Conservation (phyloP, 2,329 filamentous ascomycete genomes). For the Lomentospora prolificans region DNA sequence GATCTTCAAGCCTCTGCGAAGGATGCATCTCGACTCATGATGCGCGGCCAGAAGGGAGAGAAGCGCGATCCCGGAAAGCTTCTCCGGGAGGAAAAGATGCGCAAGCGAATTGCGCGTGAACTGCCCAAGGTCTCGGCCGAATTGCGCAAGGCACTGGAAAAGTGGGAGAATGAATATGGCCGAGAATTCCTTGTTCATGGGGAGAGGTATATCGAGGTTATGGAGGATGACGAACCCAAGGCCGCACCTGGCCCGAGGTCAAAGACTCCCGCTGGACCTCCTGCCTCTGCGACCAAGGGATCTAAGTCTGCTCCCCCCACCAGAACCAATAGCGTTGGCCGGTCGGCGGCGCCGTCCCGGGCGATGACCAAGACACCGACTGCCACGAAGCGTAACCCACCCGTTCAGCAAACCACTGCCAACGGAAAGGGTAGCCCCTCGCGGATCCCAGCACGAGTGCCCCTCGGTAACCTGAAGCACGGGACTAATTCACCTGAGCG, state of each 20-base stretch:
- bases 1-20: constrained; percentile 85
- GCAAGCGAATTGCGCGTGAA: constrained; percentile 93
- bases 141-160: constrained; percentile 69
- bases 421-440: constrained; percentile 43
- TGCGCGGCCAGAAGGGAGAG: constrained; percentile 85
- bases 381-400: constrained; percentile 11
- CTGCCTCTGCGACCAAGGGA: constrained; percentile 33
- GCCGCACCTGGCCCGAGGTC: constrained; percentile 50
- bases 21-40: constrained; percentile 87
- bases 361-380: constrained; percentile 46
- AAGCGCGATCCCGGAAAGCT: constrained; percentile 90
- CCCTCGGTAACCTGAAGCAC: constrained; percentile 58
- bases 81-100: constrained; percentile 94
- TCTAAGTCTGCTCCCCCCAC: constrained; percentile 7
- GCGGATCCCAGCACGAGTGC: constrained; percentile 60
- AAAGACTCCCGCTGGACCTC: constrained; percentile 63
- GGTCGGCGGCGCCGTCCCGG: constrained; percentile 26
- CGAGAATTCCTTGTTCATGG: constrained; percentile 89
- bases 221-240: constrained; percentile 55
- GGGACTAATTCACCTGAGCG: constrained; percentile 78
- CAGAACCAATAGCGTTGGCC: constrained; percentile 16
- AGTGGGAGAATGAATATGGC: constrained; percentile 90
- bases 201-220: constrained; percentile 76
- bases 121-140: constrained; percentile 83
- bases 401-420: constrained; percentile 17